phyloP scores from a whole-genome alignment of 768 basidiomycete species.

The Podaxis sp. region DNA sequence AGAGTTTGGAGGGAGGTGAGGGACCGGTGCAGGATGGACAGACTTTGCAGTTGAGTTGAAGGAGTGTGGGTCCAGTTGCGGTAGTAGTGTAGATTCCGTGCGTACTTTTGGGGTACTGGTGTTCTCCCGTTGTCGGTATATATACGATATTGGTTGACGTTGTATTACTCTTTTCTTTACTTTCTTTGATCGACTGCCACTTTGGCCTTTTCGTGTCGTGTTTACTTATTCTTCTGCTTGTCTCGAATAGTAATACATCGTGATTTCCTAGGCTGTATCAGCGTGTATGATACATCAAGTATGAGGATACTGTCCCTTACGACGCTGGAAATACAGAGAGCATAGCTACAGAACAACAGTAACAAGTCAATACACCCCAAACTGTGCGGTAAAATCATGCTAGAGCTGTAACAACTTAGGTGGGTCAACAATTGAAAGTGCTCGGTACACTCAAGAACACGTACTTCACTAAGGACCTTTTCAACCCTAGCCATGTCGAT shows the following conservation, averaged over 20 bases:
- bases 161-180: background rate
- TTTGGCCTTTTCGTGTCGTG: too few relatives aligned
- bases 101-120: background rate
- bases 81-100: background rate
- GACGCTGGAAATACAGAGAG: too few relatives aligned
- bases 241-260: too few relatives aligned
- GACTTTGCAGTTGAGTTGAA: slow-evolving; percentile 48
- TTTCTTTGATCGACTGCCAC: background rate
- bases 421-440: background rate
- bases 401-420: background rate
- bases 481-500: background rate
- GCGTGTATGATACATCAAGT: too few relatives aligned
- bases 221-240: too few relatives aligned
- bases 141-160: background rate
- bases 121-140: background rate
- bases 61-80: background rate
- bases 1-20: slow-evolving; percentile 46
- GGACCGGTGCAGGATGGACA: slow-evolving; percentile 59
- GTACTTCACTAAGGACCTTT: background rate
- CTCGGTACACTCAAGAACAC: background rate
- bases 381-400: background rate
- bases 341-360: too few relatives aligned
- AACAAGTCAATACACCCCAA: too few relatives aligned
- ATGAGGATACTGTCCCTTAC: too few relatives aligned
- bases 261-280: too few relatives aligned